Percentiles rank a stretch among this genome's conserved stretches.
Evolutionary conservation across 129 eudicot genomes (phyloP).

Genomic region (Helianthus tuberosus): DNA sequence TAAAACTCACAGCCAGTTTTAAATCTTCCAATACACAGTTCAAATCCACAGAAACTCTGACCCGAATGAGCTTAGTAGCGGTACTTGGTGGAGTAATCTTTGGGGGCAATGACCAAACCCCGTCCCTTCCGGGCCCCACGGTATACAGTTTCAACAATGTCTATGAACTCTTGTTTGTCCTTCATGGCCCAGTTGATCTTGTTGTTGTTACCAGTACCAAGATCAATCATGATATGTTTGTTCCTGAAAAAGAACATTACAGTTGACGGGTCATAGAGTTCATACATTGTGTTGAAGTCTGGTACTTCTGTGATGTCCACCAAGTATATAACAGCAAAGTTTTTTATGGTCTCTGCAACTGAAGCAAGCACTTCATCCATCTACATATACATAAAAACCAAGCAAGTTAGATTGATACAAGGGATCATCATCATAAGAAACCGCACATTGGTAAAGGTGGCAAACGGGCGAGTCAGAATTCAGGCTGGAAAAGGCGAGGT

Average conservation of each 20-base stretch:
- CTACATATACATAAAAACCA: constrained; percentile 32
- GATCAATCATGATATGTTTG: constrained; percentile 93
- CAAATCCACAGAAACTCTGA: neutral
- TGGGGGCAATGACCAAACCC: constrained; percentile 86
- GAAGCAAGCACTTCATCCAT: constrained; percentile 94
- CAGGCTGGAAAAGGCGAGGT: neutral
- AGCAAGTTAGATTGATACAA: neutral
- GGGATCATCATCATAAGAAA: neutral
- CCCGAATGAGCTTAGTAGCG: constrained; percentile 44
- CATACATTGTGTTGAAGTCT: constrained; percentile 97
- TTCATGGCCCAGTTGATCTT: constrained; percentile 97
- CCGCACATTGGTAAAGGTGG: neutral
- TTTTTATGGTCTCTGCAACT: constrained; percentile 80
- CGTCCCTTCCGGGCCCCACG: constrained; percentile 96
- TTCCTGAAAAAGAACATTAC: constrained; percentile 92
- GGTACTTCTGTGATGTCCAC: constrained; percentile 96
- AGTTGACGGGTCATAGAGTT: constrained; percentile 82
- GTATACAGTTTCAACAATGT: constrained; percentile 91
- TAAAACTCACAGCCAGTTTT: neutral
- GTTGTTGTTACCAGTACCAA: constrained; percentile 93
- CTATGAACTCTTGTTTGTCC: constrained; percentile 93
- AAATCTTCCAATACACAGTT: neutral
- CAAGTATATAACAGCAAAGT: constrained; percentile 75
- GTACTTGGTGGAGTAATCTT: constrained; percentile 90
- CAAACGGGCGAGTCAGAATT: neutral